phyloP scores from a whole-genome alignment of 306 rosid genomes.

The Prunus salicina region DNA sequence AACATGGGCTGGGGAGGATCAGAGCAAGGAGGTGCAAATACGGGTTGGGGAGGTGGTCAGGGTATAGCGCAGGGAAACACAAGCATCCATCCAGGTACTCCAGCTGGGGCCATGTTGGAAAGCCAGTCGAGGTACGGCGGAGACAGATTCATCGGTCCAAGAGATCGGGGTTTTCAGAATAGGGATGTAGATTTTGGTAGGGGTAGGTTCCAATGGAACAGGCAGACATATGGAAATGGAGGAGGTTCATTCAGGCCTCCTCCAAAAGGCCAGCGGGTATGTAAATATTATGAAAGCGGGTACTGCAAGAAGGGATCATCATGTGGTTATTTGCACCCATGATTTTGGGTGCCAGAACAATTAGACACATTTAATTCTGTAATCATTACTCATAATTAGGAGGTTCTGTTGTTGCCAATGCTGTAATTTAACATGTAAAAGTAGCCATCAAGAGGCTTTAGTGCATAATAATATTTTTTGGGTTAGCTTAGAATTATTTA shows the following conservation, averaged over 20 bases:
- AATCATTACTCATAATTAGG: slow-evolving; percentile 47
- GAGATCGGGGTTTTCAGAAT: slow-evolving; percentile 52
- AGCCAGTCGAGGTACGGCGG: slow-evolving; percentile 59
- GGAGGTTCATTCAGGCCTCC: slow-evolving; percentile 51
- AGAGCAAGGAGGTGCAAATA: slow-evolving; percentile 37
- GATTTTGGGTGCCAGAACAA: slow-evolving; percentile 49
- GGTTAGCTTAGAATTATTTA: slow-evolving; percentile 18
- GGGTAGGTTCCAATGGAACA: slow-evolving; percentile 56
- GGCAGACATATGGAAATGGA: slow-evolving; percentile 51
- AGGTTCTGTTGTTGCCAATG: slow-evolving; percentile 40
- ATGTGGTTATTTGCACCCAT: slow-evolving; percentile 71
- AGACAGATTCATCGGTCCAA: slow-evolving; percentile 46
- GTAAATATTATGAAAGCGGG: slow-evolving; percentile 84
- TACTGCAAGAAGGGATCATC: slow-evolving; percentile 74
- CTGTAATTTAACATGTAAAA: slow-evolving; percentile 66
- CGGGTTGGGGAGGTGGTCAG: slow-evolving; percentile 47
- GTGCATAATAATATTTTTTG: slow-evolving; percentile 32
- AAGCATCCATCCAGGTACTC: slow-evolving; percentile 35
- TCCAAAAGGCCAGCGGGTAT: slow-evolving; percentile 76
- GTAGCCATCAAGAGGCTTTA: slow-evolving; percentile 48
- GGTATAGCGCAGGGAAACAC: slow-evolving; percentile 41
- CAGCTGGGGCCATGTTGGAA: slow-evolving; percentile 33
- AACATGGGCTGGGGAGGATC: slow-evolving; percentile 36
- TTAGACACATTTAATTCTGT: slow-evolving; percentile 46
- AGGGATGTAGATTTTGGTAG: slow-evolving; percentile 52